phyloP scores from a whole-genome alignment of 345 rosid genomes.

The Bretschneidera sinensis region DNA sequence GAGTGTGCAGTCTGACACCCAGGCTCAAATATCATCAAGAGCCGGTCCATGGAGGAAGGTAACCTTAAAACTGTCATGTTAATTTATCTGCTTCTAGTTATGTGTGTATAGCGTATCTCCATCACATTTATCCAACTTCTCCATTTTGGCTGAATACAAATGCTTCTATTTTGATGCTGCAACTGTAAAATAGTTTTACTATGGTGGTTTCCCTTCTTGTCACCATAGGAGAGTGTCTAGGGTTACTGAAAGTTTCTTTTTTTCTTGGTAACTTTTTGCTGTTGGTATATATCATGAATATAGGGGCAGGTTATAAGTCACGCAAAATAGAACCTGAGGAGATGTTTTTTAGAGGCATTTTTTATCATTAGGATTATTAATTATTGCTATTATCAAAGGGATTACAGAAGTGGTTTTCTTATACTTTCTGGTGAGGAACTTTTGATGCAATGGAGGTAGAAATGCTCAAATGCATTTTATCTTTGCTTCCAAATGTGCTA shows the following conservation, averaged over 20 bases:
- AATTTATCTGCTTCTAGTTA: not conserved
- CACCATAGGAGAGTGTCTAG: not conserved
- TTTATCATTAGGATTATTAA: no score
- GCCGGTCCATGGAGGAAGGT: slow-evolving; percentile 90
- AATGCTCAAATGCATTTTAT: no score
- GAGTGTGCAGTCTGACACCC: slow-evolving; percentile 35
- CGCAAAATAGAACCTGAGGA: not conserved
- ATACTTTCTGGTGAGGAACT: no score
- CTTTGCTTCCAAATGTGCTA: not conserved
- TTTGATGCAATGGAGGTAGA: not conserved
- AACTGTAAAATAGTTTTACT: not conserved
- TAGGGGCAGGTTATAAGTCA: not conserved
- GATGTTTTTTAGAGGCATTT: no score
- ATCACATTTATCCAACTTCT: not conserved
- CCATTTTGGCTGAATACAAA: not conserved
- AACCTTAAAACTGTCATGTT: slow-evolving; percentile 8
- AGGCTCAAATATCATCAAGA: slow-evolving; percentile 35
- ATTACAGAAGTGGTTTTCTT: not conserved
- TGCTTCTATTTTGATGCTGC: not conserved
- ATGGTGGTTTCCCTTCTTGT: not conserved
- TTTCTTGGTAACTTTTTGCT: not conserved
- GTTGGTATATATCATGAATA: not conserved
- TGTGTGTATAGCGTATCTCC: slow-evolving; percentile 1
- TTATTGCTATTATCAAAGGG: no score
- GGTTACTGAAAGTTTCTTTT: not conserved